Conservation (phyloP, 495 filamentous ascomycete genomes). For the Hypomontagnella submonticulosa region DNA sequence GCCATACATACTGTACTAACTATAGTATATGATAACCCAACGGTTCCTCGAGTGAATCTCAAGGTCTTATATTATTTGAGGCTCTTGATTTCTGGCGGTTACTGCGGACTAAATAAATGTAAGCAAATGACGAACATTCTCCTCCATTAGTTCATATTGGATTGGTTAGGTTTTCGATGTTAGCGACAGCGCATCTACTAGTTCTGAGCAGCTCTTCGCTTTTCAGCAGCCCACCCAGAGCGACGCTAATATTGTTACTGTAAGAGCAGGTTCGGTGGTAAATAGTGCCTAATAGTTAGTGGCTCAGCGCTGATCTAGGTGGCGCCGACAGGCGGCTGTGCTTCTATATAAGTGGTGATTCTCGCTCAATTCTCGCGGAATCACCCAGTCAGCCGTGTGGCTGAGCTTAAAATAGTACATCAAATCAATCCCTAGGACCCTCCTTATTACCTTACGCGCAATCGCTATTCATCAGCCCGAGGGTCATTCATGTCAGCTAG, state of each 20-base stretch:
- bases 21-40: slow-evolving; percentile 4
- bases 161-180: slow-evolving; percentile 11
- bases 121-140: neutral
- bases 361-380: neutral
- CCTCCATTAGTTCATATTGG: neutral
- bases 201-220: neutral
- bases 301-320: slow-evolving; percentile 30
- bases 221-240: slow-evolving; percentile 1
- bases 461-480: slow-evolving; percentile 34
- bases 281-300: slow-evolving; percentile 9
- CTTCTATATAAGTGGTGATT: neutral
- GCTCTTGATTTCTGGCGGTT: slow-evolving; percentile 19
- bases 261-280: neutral
- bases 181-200: slow-evolving; percentile 1
- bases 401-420: slow-evolving; percentile 46
- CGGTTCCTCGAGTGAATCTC: neutral
- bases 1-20: too few species aligned
- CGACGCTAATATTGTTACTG: neutral
- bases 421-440: slow-evolving; percentile 1
- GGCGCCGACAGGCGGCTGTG: slow-evolving; percentile 34
- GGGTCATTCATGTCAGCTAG: slow-evolving; percentile 28
- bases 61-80: neutral
- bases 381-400: slow-evolving; percentile 23
- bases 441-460: slow-evolving; percentile 30
- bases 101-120: slow-evolving; percentile 25